Evolutionary conservation across 306 rosid species (phyloP).

Genomic region (Astragalus membranaceus): DNA sequence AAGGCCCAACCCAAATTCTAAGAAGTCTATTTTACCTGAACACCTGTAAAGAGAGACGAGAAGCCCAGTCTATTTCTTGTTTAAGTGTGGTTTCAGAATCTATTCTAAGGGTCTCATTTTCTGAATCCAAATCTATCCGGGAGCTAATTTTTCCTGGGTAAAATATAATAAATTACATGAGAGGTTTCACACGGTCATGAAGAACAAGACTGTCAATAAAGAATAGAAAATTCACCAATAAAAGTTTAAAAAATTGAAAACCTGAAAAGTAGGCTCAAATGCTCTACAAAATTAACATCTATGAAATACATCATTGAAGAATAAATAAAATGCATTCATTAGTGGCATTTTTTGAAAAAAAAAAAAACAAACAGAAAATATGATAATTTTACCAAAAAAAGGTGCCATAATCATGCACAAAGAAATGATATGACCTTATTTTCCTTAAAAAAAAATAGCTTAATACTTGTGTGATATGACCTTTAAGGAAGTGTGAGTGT

Average conservation of each 20-base stretch:
- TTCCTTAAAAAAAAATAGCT: no score
- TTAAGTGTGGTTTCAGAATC: slow-evolving; percentile 88
- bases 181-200: background rate
- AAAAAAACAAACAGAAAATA: background rate
- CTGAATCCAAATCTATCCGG: slow-evolving; percentile 93
- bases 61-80: slow-evolving; percentile 99
- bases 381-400: background rate
- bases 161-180: background rate
- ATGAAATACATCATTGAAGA: background rate
- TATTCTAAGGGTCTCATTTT: slow-evolving; percentile 55
- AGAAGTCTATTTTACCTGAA: background rate
- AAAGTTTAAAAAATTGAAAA: background rate
- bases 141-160: slow-evolving; percentile 81
- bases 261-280: background rate
- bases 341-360: background rate
- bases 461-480: background rate
- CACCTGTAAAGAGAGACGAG: slow-evolving; percentile 96
- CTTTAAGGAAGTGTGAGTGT: no score
- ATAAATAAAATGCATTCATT: background rate
- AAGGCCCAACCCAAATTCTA: no score
- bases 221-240: background rate
- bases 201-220: background rate
- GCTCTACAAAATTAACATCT: background rate
- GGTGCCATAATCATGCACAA: background rate
- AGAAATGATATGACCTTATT: no score